These are phyloP conservation scores for Capsicum pubescens DNA, from an alignment of 257 asterid genomes.

Conservation along the genomic window DNA sequence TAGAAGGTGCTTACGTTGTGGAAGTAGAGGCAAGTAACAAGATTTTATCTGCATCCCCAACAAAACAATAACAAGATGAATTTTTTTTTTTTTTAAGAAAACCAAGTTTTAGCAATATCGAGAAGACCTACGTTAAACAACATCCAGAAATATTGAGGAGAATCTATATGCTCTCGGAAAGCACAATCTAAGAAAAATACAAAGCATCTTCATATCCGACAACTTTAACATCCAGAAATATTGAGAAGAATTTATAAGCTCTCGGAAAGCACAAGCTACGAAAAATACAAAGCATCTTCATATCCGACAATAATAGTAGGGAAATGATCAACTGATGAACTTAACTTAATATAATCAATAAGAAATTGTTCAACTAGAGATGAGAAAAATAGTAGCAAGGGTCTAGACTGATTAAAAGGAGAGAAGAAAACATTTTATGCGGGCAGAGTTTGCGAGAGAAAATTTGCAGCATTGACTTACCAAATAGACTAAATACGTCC, in stretches of 20 bases:
- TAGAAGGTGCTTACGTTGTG: slow-evolving; percentile 63
- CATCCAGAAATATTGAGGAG: slow-evolving; percentile 1
- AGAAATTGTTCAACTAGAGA: slow-evolving; percentile 9
- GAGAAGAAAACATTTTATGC: not conserved
- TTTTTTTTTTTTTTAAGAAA: too few species aligned
- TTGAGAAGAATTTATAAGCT: not conserved
- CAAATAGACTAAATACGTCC: not conserved
- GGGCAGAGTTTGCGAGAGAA: not conserved
- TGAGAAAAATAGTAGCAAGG: not conserved
- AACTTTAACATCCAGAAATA: too few species aligned
- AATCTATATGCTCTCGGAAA: not conserved
- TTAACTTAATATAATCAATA: not conserved
- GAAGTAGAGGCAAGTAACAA: slow-evolving; percentile 76
- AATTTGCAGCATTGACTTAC: not conserved
- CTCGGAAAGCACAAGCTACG: not conserved
- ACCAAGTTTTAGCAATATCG: not conserved
- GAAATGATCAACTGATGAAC: slow-evolving; percentile 7
- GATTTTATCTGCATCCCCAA: slow-evolving; percentile 58
- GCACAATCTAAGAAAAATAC: not conserved
- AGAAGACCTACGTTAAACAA: not conserved
- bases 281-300: not conserved
- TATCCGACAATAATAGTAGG: not conserved
- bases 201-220: not conserved
- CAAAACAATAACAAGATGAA: slow-evolving; percentile 26
- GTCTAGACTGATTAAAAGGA: slow-evolving; percentile 10